phyloP scores from a whole-genome alignment of 1,284 basidiomycete genomes.

The Ganoderma lingzhi region DNA sequence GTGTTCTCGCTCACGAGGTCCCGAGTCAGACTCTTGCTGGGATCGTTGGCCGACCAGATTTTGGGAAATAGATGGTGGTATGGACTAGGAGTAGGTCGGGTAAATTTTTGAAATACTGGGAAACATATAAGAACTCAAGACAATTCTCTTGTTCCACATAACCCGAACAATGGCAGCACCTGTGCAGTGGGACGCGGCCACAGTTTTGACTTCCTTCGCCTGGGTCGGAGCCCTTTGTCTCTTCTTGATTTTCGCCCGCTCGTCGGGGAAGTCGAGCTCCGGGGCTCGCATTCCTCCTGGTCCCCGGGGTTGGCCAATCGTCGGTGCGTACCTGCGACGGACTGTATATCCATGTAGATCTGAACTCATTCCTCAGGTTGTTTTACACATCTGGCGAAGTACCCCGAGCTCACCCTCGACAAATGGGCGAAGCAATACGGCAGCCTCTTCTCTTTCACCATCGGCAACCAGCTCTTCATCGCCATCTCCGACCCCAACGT shows the following conservation, averaged over 20 bases:
- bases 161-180: not conserved
- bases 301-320: not conserved
- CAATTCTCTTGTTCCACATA: not conserved
- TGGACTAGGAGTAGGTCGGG: not conserved
- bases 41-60: not conserved
- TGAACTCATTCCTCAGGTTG: not conserved
- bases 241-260: not conserved
- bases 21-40: not conserved
- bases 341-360: not conserved
- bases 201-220: not conserved
- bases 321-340: not conserved
- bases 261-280: not conserved
- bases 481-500: conserved; percentile 50
- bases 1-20: not conserved
- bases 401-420: conserved; percentile 48
- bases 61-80: not conserved
- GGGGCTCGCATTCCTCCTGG: not conserved
- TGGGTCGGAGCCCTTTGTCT: not conserved
- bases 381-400: conserved; percentile 42
- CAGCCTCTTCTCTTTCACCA: conserved; percentile 48
- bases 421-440: conserved; percentile 50
- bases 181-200: not conserved
- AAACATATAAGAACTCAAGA: not conserved
- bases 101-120: not conserved
- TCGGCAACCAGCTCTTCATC: conserved; percentile 53